Evolutionary conservation across 208 protist species (phyloP), one percentile per base, ranked within the genome.

Genomic region (Wallacemonas sp.): DNA sequence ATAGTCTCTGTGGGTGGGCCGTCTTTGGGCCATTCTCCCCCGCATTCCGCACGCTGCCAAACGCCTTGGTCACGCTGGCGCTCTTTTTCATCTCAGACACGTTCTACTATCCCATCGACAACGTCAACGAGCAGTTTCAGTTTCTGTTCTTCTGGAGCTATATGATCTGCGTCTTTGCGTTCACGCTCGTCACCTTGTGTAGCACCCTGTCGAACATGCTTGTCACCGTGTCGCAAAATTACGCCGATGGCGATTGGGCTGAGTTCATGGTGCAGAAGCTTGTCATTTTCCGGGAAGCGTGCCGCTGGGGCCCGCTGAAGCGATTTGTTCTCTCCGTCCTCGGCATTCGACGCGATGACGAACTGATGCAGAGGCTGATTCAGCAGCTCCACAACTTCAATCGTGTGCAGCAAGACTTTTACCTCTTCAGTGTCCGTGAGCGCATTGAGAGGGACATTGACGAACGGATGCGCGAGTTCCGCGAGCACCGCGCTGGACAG

Each of bases 81-180:
- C 67, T 54, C 9, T 31, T 73, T 38, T 44, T 63, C 26, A 46
- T 61, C 36, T 70, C 72, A 1, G 55, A 56, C 45, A 53, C 56
- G 17, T 64, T n/a, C 26, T 66, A 72, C 51, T 55, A 59, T n/a
- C 27, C 54, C 27, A 58, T 60, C 2, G 49, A 60, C 31, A 41
- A 14, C 6, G 60, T 68, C 38, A 62, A 51, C 19, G 21, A 26
- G 21, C 53, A 60, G 14, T 62, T 77, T 22, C 49, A 66, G 28
- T 59, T 60, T 21, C 51, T 79, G 11, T 70, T 70, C 44, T 69
- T 75, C 62, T 71, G 55, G 69, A 61, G 39, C 34, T 80, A 66
- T 62, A 38, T 68, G 21, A 34, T 69, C 2, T 17, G 66, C 1
- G 47, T 55, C 3, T 30, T 39, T 2, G 24, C 41, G 6, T 24